phyloP scores from a whole-genome alignment of 345 rosid species.

The Cardiospermum halicacabum region DNA sequence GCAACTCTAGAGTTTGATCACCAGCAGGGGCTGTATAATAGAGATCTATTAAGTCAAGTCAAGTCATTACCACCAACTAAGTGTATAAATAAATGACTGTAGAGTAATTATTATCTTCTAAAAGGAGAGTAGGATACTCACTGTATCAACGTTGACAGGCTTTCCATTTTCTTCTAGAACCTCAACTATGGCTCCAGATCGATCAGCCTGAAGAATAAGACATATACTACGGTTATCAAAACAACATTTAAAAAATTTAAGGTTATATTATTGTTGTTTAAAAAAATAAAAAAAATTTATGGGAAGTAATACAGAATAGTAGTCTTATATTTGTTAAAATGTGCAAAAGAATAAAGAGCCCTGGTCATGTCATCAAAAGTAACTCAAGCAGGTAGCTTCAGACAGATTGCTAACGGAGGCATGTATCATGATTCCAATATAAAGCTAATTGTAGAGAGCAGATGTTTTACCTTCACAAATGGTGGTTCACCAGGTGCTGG shows the following conservation, averaged over 20 bases:
- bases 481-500: constrained; percentile 74
- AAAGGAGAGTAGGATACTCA: constrained; percentile 27
- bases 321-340: not conserved
- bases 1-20: constrained; percentile 56
- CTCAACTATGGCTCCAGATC: constrained; percentile 71
- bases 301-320: not conserved
- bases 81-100: not conserved
- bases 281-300: constrained; percentile 2
- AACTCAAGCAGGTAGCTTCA: not conserved
- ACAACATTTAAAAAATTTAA: no score
- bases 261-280: no score
- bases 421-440: constrained; percentile 1
- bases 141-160: constrained; percentile 62
- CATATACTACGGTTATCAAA: not conserved
- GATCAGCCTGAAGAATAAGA: constrained; percentile 54
- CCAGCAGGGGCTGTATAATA: constrained; percentile 70
- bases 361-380: constrained; percentile 4
- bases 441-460: constrained; percentile 10
- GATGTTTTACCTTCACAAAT: constrained; percentile 62
- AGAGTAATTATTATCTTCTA: not conserved
- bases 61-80: not conserved
- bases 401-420: constrained; percentile 3
- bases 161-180: constrained; percentile 72
- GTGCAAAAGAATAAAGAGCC: constrained; percentile 9
- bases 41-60: not conserved